Evolutionary conservation across 2,329 filamentous ascomycete species (phyloP), one percentile per base, ranked within the genome.

Genomic region (Macroventuria anomochaeta): DNA sequence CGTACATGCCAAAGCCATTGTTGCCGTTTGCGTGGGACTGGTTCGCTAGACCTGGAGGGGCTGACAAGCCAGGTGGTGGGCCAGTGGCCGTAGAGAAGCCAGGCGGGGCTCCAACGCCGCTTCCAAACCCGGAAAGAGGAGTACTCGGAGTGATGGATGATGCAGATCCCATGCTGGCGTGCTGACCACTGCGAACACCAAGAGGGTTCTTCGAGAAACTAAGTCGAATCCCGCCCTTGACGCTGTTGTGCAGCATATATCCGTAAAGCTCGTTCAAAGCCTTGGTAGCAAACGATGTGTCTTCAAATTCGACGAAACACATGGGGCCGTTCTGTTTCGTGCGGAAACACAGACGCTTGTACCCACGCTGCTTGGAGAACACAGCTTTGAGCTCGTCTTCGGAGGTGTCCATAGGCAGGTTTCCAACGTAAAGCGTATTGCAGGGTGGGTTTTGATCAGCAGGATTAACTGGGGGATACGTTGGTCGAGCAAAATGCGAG

Each of bases 291-390:
- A 91, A 93, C 1, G 90, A 89, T 10, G 96, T 83, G 67, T 97
- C 93, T 68, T 97, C 93, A 65, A 97, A 99, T 75, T 99, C 95
- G 31, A 99, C 95, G 74, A 97, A 97, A 72, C 95, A 97, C 93
- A 97, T 97, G 2, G 93, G 93, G 0, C 93, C 93, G 65, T 97
- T 96, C 62, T 90, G 86, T 79, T 97, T 97, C 47, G 92, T 96
- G 28, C 93, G 85, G 81, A 97, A 96, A 71, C 92, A 96, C 7
- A 99, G 85, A 23, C 95, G 85, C 77, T 96, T 97, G 79, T 97
- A 99, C 3, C 95, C 95, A 40, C 93, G 88, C 73, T 96, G 91
- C 76, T 93, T 93, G 21, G 89, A 92, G 71, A 99, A 99, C 69
- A 97, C 84, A 18, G 89, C 86, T 76, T 97, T 97, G 50, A 99